Evolutionary conservation across 108 stramenopile species (phyloP), one percentile per base, ranked within the genome.

Genomic region (Cyclostephanos invisitatus): DNA sequence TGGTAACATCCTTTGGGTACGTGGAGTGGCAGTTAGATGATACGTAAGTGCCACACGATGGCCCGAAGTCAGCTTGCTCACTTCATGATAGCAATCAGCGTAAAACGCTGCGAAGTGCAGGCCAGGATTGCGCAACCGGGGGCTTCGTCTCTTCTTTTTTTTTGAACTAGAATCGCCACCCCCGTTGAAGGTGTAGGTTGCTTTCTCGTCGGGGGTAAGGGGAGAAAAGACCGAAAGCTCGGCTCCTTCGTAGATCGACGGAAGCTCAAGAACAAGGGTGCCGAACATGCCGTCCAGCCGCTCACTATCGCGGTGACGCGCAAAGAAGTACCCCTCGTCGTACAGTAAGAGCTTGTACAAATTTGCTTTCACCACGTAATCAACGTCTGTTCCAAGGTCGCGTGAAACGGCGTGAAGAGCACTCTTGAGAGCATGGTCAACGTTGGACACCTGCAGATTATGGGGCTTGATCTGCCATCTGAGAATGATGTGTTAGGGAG

Each of bases 341-440:
- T 80, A 84, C 2, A 84, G 58, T 17, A 84, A 44, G 12, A 80
- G 57, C 53, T 84, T 80, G 78, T 84, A 79, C 15, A 84, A 50
- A 17, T 70, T n/a, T 35, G 83, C 65, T 24, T 77, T 38, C 10
- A 77, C 32, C 25, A 55, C 38, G 62, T 72, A 72, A 24, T 72
- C 72, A 9, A 62, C 47, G 27, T 54, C 58, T 10, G 62, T 63
- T 9, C 72, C 72, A 51, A 63, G 62, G 27, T 63, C 50, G 18
- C 62, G 50, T 29, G 72, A 47, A 15, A 72, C 72, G 49, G 53
- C 7, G 53, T 63, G 60, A 32, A 71, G 70, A 22, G 70, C 70
- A 42, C 28, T 44, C 35, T 71, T 20, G 6, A 71, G 42, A 37
- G 55, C 68, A 3, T 24, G 68, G 15, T 68, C 68, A 20, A 53